Evolutionary conservation across 106 monocot genomes (phyloP).

Genomic region (Dendrobium nobile): DNA sequence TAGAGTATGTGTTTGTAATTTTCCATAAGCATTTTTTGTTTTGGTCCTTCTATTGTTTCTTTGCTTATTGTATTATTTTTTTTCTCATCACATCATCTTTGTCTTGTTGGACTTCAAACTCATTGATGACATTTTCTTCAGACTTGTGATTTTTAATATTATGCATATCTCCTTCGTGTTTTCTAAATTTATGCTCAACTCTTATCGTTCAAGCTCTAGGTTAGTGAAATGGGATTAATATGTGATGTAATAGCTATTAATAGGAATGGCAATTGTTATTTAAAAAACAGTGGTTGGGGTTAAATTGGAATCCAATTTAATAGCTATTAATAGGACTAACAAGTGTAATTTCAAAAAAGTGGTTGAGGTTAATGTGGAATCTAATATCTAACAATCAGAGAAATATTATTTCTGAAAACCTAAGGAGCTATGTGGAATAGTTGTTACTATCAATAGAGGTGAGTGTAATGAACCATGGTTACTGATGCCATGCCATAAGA

Average conservation of each 20-base stretch:
- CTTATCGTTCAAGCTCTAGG: too few species aligned
- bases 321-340: background rate
- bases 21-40: background rate
- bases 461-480: background rate
- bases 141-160: background rate
- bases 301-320: background rate
- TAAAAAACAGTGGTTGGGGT: background rate
- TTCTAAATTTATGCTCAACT: background rate
- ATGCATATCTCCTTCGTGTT: background rate
- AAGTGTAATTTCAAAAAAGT: background rate
- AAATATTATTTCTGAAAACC: too few species aligned
- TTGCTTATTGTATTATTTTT: background rate
- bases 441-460: background rate
- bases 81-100: too few species aligned
- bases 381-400: too few species aligned
- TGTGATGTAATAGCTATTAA: background rate
- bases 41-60: background rate
- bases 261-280: background rate
- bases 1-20: background rate
- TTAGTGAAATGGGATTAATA: background rate
- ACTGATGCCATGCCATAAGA: background rate
- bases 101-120: background rate
- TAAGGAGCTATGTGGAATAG: background rate
- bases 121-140: background rate
- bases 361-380: background rate